Conservation (phyloP, 1,139 yeast genomes). For the Nakaseomyces kungkrabaensis region DNA sequence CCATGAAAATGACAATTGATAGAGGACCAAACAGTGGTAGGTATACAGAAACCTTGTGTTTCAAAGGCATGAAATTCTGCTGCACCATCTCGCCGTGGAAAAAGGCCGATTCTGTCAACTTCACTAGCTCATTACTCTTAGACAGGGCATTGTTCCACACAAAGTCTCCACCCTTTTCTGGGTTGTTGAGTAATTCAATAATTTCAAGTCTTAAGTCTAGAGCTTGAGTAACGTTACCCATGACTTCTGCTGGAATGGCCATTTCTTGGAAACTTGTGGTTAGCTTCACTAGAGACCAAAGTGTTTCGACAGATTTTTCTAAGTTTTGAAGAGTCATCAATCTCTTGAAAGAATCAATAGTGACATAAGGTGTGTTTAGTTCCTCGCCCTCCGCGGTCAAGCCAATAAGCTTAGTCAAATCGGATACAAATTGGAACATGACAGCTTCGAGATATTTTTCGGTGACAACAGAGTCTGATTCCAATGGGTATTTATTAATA, state of each 20-base stretch:
- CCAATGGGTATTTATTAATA: constrained; percentile 36
- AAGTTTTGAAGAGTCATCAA: constrained; percentile 44
- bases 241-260: constrained; percentile 54
- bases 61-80: constrained; percentile 89
- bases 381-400: constrained; percentile 43
- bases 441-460: constrained; percentile 44
- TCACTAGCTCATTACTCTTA: constrained; percentile 46
- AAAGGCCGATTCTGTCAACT: constrained; percentile 64
- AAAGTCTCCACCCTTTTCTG: constrained; percentile 14
- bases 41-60: constrained; percentile 88
- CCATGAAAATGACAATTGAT: constrained; percentile 55
- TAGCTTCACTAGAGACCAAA: constrained; percentile 60
- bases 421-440: constrained; percentile 64
- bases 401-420: constrained; percentile 65
- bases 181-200: constrained; percentile 25
- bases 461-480: constrained; percentile 30
- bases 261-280: constrained; percentile 63
- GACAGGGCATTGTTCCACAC: constrained; percentile 40
- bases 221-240: constrained; percentile 28
- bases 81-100: constrained; percentile 93
- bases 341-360: constrained; percentile 61
- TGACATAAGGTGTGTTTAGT: constrained; percentile 39
- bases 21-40: constrained; percentile 84
- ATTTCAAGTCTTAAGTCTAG: constrained; percentile 28
- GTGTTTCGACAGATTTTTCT: constrained; percentile 43